Conservation (phyloP, 2,329 filamentous ascomycete genomes). For the Ophiostoma triangulosporum region DNA sequence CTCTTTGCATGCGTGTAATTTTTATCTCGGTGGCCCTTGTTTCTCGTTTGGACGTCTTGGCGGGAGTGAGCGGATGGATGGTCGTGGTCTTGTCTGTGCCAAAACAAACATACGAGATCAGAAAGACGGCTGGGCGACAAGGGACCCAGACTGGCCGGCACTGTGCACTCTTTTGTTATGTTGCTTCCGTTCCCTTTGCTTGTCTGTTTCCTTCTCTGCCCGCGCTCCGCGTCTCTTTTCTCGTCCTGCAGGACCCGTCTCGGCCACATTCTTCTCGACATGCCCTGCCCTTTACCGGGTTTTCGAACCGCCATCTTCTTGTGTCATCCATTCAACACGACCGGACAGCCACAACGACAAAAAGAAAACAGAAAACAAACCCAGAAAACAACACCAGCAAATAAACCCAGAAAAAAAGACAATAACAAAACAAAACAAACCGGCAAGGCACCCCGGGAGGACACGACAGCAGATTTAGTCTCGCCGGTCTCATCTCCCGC, state of each 20-base stretch:
- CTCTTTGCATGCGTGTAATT: neutral
- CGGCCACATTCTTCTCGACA: neutral
- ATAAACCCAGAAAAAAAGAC: neutral
- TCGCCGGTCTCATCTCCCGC: neutral
- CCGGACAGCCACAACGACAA: neutral
- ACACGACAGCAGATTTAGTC: neutral
- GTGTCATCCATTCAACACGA: neutral
- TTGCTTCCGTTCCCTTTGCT: neutral
- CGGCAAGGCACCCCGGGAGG: neutral
- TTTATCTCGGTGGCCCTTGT: neutral
- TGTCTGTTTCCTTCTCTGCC: neutral
- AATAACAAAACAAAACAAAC: neutral
- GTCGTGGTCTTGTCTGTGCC: neutral
- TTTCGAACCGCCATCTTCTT: neutral
- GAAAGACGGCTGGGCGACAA: neutral
- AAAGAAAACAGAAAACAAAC: neutral
- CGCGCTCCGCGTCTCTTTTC: neutral
- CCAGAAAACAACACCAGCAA: too few species aligned
- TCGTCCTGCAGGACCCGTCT: neutral
- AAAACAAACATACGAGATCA: neutral
- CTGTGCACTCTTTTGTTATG: neutral
- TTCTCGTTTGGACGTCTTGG: neutral
- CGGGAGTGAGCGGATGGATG: neutral
- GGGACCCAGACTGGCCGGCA: neutral
- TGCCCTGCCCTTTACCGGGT: neutral